phyloP scores from a whole-genome alignment of 2,329 filamentous ascomycete genomes.

The Calonectria hongkongensis region DNA sequence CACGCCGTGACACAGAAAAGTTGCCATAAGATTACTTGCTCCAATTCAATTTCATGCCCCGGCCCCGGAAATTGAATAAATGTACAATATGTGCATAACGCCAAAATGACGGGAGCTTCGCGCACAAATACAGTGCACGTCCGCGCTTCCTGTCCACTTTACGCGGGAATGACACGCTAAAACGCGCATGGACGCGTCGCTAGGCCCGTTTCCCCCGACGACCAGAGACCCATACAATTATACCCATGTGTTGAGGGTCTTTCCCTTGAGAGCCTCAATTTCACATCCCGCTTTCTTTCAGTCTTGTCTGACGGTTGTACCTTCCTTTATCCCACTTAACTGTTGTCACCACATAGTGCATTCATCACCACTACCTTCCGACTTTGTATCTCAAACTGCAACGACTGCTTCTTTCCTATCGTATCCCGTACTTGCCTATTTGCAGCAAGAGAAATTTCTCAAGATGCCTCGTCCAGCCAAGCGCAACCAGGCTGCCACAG shows the following conservation, averaged over 20 bases:
- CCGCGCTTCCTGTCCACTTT: slow-evolving; percentile 28
- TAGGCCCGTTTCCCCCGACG: slow-evolving; percentile 42
- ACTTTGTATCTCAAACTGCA: slow-evolving; percentile 6
- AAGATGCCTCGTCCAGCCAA: slow-evolving; percentile 54
- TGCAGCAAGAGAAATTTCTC: slow-evolving; percentile 22
- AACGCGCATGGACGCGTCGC: slow-evolving; percentile 38
- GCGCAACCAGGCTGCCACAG: slow-evolving; percentile 49
- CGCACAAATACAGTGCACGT: slow-evolving; percentile 27
- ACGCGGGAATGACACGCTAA: slow-evolving; percentile 31
- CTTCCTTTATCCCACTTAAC: slow-evolving; percentile 24
- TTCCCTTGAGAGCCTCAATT: slow-evolving; percentile 31
- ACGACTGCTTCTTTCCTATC: slow-evolving; percentile 29
- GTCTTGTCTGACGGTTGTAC: neutral
- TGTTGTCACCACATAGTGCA: neutral
- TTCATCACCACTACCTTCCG: slow-evolving; percentile 1
- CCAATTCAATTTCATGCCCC: neutral
- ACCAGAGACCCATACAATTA: slow-evolving; percentile 36
- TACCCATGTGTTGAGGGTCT: slow-evolving; percentile 24
- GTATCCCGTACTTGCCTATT: slow-evolving; percentile 27
- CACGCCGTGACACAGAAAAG: neutral
- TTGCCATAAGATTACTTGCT: too few species aligned
- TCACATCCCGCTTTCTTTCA: slow-evolving; percentile 33
- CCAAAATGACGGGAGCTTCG: slow-evolving; percentile 6
- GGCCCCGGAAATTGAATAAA: slow-evolving; percentile 3
- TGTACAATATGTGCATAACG: neutral